Base-by-base conservation (phyloP, 306 rosid genomes). In the Psophocarpus tetragonolobus region DNA sequence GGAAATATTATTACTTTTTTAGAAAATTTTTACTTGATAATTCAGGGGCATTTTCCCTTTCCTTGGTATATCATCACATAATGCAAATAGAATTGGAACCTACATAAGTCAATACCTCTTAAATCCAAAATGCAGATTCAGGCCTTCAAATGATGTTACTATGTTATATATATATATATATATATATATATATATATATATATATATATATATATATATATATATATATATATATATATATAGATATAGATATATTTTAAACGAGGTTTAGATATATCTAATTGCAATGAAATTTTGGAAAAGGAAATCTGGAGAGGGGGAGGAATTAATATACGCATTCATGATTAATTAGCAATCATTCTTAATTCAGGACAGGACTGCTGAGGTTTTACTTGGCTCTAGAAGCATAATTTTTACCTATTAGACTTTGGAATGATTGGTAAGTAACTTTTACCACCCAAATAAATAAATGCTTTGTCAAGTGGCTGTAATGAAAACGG, bases 11-110 rank as follows among this genome's bases (percentile, higher is more conserved):
- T 42, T 33, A 8, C 69, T 7, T 69, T n/a, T 14, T 78, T 27
- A 21, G 63, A 38, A 74, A 60, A 41, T 23, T 68, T 63, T 50
- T 66, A 21, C 29, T 58, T 79, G 78, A 72, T 74, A 54, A 33
- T 74, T 61, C 68, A 58, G 47, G 68, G 32, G 69, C 23, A 20
- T 72, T 58, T 12, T 4, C 57, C 41, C 35, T 42, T 75, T 60
- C 74, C 56, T 41, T 77, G 65, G 36, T 39, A 67, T 18, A 44
- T 17, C 47, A 72, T 14, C 45, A 26, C 54, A 6, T 48, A 58
- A 36, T 61, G 58, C 73, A 70, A 78, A 73, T 44, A 45, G 64
- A 57, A 44, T 33, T 65, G 71, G 29, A 30, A 41, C 18, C 33
- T 70, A 14, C 67, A 56, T 18, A 78, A 12, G 53, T 58, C 53